Evolutionary conservation across 805 yeast genomes (phyloP).

Genomic region (Candida montana): DNA sequence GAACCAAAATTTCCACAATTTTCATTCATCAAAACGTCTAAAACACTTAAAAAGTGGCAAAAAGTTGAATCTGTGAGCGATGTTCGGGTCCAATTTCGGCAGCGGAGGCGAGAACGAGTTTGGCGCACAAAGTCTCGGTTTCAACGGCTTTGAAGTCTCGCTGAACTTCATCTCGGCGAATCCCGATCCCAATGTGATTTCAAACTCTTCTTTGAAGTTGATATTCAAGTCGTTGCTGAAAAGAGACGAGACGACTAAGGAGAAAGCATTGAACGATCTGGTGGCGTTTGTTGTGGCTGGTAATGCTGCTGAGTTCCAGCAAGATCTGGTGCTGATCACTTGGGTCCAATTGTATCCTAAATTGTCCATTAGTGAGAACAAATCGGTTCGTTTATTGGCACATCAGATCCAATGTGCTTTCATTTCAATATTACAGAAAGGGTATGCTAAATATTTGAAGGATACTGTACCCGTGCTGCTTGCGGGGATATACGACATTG

Average conservation of each 20-base stretch:
- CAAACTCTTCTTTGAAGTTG: conserved; percentile 47
- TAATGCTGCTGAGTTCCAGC: conserved; percentile 29
- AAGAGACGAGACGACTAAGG: conserved; percentile 80
- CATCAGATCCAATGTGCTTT: conserved; percentile 62
- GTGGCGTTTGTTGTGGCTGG: conserved; percentile 26
- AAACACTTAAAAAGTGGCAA: background rate
- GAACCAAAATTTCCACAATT: too few relatives aligned
- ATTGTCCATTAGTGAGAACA: conserved; percentile 65
- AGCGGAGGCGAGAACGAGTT: conserved; percentile 6
- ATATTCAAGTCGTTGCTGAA: conserved; percentile 74
- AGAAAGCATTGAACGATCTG: conserved; percentile 64
- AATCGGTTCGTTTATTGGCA: conserved; percentile 52
- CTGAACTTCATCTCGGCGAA: conserved; percentile 71
- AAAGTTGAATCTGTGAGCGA: conserved; percentile 7
- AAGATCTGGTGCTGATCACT: conserved; percentile 50
- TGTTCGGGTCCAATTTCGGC: conserved; percentile 25
- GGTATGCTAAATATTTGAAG: conserved; percentile 58
- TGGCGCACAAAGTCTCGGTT: conserved; percentile 30
- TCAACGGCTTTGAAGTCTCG: conserved; percentile 49
- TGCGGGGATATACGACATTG: conserved; percentile 66
- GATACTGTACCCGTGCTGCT: conserved; percentile 72
- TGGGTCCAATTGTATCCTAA: conserved; percentile 85
- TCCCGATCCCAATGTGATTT: conserved; percentile 58
- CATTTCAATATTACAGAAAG: conserved; percentile 47
- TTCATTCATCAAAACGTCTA: too few relatives aligned